These are phyloP conservation scores for Penicillium sp. DNA, from an alignment of 2,329 filamentous ascomycete species.

Conservation along the genomic window DNA sequence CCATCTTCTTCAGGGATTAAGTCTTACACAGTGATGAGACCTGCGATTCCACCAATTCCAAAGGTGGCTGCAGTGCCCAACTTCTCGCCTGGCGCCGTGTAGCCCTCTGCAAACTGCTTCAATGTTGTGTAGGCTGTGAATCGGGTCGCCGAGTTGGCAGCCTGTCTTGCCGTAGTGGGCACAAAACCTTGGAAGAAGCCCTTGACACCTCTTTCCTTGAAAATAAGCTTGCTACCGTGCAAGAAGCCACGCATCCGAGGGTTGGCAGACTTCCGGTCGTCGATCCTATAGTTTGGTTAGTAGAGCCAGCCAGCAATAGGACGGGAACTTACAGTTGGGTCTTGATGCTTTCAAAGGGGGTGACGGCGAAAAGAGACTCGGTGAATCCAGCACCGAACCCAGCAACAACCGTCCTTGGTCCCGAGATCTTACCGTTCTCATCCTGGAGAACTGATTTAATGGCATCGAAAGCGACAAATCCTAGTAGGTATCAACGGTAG, in stretches of 20 bases:
- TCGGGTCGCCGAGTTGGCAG: conserved; percentile 86
- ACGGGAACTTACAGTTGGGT: conserved; percentile 67
- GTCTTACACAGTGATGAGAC: conserved; percentile 77
- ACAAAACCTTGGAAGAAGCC: conserved; percentile 98
- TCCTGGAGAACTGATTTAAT: conserved; percentile 84
- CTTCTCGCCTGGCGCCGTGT: conserved; percentile 92
- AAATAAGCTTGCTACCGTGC: conserved; percentile 83
- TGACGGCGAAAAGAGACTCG: conserved; percentile 89
- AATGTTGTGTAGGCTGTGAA: conserved; percentile 89
- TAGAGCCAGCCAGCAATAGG: background rate
- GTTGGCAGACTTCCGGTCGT: conserved; percentile 82
- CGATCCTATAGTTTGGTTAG: conserved; percentile 61
- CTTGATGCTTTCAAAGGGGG: conserved; percentile 97
- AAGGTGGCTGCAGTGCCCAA: conserved; percentile 85
- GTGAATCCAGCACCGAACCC: conserved; percentile 94
- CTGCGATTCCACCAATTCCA: conserved; percentile 82
- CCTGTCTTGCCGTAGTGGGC: conserved; percentile 89
- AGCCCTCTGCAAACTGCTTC: conserved; percentile 86
- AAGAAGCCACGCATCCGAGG: conserved; percentile 90
- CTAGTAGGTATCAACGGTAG: conserved; percentile 39
- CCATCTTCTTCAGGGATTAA: background rate
- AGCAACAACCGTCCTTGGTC: conserved; percentile 84
- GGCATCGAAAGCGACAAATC: conserved; percentile 93
- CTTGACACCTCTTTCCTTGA: conserved; percentile 77
- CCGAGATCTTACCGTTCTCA: conserved; percentile 80